phyloP scores from a whole-genome alignment of 495 filamentous ascomycete genomes.

The Talaromyces adpressus region DNA sequence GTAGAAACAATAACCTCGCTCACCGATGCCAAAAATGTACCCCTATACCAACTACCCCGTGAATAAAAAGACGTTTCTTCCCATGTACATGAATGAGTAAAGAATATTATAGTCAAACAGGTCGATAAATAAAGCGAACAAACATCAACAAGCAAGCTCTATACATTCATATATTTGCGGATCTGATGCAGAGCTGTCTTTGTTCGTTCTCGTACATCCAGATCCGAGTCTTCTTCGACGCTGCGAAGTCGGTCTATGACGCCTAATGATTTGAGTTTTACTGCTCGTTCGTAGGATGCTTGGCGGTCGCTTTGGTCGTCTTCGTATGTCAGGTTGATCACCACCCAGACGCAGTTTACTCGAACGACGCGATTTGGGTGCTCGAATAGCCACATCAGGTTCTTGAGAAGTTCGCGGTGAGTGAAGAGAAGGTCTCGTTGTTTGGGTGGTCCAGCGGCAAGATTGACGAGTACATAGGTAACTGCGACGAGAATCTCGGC shows the following conservation, averaged over 20 bases:
- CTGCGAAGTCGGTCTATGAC: slow-evolving; percentile 57
- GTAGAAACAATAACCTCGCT: neutral
- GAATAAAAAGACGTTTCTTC: neutral
- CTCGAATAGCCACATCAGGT: slow-evolving; percentile 51
- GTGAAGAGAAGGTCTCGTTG: slow-evolving; percentile 71
- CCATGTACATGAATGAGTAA: neutral
- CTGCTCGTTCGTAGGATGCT: slow-evolving; percentile 55
- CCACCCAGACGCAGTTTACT: slow-evolving; percentile 66
- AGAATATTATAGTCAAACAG: neutral
- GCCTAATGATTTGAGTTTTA: slow-evolving; percentile 62
- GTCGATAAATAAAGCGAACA: neutral
- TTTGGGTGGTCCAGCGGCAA: slow-evolving; percentile 68
- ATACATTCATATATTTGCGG: slow-evolving; percentile 18
- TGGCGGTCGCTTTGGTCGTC: slow-evolving; percentile 62
- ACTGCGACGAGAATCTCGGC: slow-evolving; percentile 70
- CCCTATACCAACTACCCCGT: neutral
- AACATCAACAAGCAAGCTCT: neutral
- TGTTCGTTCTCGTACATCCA: slow-evolving; percentile 76
- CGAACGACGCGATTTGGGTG: slow-evolving; percentile 66
- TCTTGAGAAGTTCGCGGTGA: slow-evolving; percentile 48
- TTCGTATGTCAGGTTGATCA: slow-evolving; percentile 74
- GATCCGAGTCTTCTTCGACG: slow-evolving; percentile 65
- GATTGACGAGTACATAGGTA: slow-evolving; percentile 72
- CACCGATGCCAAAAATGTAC: slow-evolving; percentile 1
- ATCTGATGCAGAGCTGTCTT: slow-evolving; percentile 72